Evolutionary conservation across 116 monocot genomes (phyloP).

Genomic region (Zostera marina): DNA sequence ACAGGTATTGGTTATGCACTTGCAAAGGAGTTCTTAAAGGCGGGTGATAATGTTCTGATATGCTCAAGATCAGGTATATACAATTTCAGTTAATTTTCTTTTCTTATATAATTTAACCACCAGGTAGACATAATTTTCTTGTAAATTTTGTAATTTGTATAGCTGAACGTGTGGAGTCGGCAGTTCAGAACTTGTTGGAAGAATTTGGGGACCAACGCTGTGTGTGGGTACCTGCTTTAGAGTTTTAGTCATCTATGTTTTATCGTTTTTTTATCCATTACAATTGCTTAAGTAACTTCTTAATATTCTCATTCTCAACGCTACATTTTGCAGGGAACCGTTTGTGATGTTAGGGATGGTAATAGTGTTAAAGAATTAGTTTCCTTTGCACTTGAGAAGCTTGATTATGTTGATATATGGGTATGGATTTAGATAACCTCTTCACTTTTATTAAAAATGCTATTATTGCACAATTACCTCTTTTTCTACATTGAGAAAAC

Average conservation of each 20-base stretch:
- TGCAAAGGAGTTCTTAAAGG: constrained; percentile 73
- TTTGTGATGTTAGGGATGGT: constrained; percentile 87
- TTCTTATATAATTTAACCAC: background rate
- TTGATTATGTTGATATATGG: constrained; percentile 87
- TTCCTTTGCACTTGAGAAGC: constrained; percentile 46
- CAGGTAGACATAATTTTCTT: background rate
- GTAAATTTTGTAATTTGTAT: background rate
- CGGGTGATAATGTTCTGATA: constrained; percentile 80
- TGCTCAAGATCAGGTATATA: constrained; percentile 93
- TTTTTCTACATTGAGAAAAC: background rate
- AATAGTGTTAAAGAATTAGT: constrained; percentile 70
- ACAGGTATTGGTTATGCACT: constrained; percentile 90
- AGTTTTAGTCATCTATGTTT: background rate
- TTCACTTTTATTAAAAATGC: background rate
- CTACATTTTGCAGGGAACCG: constrained; percentile 41
- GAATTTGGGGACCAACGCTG: constrained; percentile 57
- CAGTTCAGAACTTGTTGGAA: constrained; percentile 35
- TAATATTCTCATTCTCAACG: background rate
- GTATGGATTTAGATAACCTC: constrained; percentile 14
- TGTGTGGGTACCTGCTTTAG: constrained; percentile 76
- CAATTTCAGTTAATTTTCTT: background rate
- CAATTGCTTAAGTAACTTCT: background rate
- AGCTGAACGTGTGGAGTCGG: constrained; percentile 83
- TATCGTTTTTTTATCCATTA: too few species aligned
- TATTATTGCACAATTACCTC: background rate